A percentile compares a stretch with the other conserved stretches of the same genome.
Evolutionary conservation across 305 asterid genomes (phyloP).

Genomic region (Rubia balearica): DNA sequence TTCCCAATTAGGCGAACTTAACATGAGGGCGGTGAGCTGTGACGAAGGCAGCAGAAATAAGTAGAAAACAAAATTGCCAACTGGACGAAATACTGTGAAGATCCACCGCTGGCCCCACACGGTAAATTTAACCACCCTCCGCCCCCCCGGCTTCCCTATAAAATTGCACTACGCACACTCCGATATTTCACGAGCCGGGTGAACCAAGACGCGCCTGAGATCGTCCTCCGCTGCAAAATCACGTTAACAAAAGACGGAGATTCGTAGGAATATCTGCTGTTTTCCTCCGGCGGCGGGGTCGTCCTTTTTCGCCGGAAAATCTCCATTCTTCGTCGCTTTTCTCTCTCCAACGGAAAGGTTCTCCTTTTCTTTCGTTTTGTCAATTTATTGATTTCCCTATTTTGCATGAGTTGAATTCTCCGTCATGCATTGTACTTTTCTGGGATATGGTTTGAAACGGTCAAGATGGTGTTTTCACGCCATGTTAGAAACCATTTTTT

Average conservation of each 20-base stretch:
- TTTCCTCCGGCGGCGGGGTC: constrained; percentile 32
- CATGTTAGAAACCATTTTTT: too few species aligned
- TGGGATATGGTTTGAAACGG: not conserved
- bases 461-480: too few species aligned
- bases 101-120: constrained; percentile 3
- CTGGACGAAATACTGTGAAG: not conserved
- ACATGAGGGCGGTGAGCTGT: not conserved
- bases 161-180: not conserved
- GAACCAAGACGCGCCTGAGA: too few species aligned
- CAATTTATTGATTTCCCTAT: not conserved
- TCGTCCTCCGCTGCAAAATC: not conserved
- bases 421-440: not conserved
- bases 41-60: not conserved
- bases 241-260: not conserved
- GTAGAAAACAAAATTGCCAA: not conserved
- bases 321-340: not conserved
- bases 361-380: not conserved
- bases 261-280: not conserved
- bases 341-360: constrained; percentile 5
- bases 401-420: not conserved
- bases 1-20: not conserved
- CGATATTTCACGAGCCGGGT: not conserved
- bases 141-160: not conserved
- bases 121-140: constrained; percentile 4
- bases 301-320: constrained; percentile 36